Evolutionary conservation across 2,329 filamentous ascomycete species (phyloP).

Genomic region (Phialophora tarda): DNA sequence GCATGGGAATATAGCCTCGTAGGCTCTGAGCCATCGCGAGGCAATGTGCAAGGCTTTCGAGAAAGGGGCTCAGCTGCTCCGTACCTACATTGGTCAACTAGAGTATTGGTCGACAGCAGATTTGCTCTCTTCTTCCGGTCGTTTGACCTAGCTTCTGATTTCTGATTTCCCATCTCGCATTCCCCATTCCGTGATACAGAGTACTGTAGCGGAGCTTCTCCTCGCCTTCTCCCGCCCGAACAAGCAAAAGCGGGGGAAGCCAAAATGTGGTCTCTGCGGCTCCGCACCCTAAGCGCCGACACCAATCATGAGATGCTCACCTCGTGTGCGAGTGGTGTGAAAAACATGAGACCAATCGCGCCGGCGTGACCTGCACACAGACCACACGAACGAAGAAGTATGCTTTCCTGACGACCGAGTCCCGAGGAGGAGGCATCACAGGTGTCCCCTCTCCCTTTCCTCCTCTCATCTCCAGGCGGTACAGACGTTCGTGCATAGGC

Average conservation of each 20-base stretch:
- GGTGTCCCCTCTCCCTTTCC: too few relatives aligned
- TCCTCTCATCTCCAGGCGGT: not conserved
- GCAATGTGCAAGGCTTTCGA: not conserved
- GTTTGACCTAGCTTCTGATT: not conserved
- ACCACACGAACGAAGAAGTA: not conserved
- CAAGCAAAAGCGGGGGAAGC: slow-evolving; percentile 1
- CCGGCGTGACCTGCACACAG: not conserved
- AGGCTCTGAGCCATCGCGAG: not conserved
- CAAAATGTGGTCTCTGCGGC: not conserved
- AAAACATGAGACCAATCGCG: slow-evolving; percentile 3
- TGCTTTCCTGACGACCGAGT: slow-evolving; percentile 6
- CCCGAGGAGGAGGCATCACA: not conserved
- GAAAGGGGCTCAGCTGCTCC: not conserved
- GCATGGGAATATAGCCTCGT: not conserved
- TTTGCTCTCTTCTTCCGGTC: not conserved
- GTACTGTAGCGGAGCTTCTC: not conserved
- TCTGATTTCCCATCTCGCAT: not conserved
- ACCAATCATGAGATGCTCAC: slow-evolving; percentile 1
- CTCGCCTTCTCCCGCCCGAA: not conserved
- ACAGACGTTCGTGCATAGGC: not conserved
- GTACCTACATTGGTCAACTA: not conserved
- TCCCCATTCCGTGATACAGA: not conserved
- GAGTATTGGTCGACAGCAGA: not conserved
- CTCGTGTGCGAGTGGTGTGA: slow-evolving; percentile 7
- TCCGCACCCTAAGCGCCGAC: slow-evolving; percentile 3